Conservation (phyloP, 331 rosid genomes). For the Quercus lobata region DNA sequence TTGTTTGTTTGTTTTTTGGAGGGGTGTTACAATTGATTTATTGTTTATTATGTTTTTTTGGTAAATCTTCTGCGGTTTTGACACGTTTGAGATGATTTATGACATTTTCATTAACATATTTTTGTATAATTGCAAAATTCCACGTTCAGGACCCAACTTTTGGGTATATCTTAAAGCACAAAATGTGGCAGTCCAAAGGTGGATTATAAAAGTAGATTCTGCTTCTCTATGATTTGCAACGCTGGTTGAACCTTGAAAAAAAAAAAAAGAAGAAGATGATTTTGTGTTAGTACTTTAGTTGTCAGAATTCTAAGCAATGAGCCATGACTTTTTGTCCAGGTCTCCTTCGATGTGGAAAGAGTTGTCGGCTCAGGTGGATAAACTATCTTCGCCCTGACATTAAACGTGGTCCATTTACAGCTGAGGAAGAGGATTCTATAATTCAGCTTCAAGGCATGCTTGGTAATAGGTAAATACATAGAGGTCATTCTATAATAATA, state of each 20-base stretch:
- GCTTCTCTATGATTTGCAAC: not conserved
- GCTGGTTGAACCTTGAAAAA: not conserved
- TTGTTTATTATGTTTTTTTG: not conserved
- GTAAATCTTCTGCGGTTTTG: not conserved
- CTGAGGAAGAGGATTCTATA: constrained; percentile 39
- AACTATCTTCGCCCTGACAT: constrained; percentile 62
- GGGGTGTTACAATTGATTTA: not conserved
- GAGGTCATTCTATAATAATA: constrained; percentile 4
- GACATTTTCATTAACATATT: not conserved
- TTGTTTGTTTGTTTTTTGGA: not conserved
- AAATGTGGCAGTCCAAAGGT: not conserved
- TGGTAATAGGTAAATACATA: constrained; percentile 43
- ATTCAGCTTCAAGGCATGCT: constrained; percentile 51
- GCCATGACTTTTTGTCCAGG: constrained; percentile 25
- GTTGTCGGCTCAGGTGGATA: constrained; percentile 60
- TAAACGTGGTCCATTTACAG: constrained; percentile 51
- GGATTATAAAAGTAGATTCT: not conserved
- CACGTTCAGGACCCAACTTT: not conserved
- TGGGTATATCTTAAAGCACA: not conserved
- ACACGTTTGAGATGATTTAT: not conserved
- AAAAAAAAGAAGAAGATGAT: not conserved
- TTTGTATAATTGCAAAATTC: not conserved
- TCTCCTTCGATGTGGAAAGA: constrained; percentile 53
- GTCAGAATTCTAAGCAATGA: not conserved
- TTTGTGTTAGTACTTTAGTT: not conserved